Base-by-base conservation (phyloP, 495 filamentous ascomycete genomes). In the Lophiostoma macrostomum region DNA sequence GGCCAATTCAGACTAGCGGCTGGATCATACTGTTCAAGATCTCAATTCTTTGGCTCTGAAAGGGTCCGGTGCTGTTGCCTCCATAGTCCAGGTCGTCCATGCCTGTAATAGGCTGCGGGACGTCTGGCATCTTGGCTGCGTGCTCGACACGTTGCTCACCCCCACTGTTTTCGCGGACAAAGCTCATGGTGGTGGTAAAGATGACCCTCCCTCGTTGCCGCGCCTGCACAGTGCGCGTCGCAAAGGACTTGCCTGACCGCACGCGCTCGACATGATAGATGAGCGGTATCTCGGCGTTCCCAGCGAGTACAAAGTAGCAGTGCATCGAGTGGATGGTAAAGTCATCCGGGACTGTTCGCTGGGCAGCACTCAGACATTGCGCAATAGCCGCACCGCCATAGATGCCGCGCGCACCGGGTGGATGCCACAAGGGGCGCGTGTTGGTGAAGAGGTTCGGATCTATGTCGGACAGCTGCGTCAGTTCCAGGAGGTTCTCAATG, bases 251-350 rank as follows among this genome's bases (percentile, higher is more conserved):
- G n/a, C 93, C 93, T 56, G 91, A 86, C 48, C 93, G 85, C 27
- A 97, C 88, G 40, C 84, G 81, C 72, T 96, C 91, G 25, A 98
- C 93, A 64, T 95, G 84, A 65, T 90, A 98, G 48, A 96, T 73
- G 57, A 98, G 86, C 4, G 93, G 91, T 29, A 94, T 82, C 32
- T 85, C 80, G 6, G 82, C 74, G 66, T 91, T 84, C 24, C 91
- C 93, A 10, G 88, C 90, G 1, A 97, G 84, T 30, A 98, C 84
- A 73, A 98, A 98, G 76, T 96, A 98, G 78, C 91, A 96, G 77
- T 98, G 93, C 88, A 95, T 95, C 70, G 82, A 87, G 73, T 98
- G 91, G 37, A 90, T 78, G 55, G 83, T 76, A 73, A 95, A 96
- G 67, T 87, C 75, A 19, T 73, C 63, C 1, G 85, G 83, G 14